Percentiles rank a stretch among this genome's conserved stretches.
Conservation (phyloP, 1,139 yeast species). For the Zygosaccharomyces pseudobailii region DNA sequence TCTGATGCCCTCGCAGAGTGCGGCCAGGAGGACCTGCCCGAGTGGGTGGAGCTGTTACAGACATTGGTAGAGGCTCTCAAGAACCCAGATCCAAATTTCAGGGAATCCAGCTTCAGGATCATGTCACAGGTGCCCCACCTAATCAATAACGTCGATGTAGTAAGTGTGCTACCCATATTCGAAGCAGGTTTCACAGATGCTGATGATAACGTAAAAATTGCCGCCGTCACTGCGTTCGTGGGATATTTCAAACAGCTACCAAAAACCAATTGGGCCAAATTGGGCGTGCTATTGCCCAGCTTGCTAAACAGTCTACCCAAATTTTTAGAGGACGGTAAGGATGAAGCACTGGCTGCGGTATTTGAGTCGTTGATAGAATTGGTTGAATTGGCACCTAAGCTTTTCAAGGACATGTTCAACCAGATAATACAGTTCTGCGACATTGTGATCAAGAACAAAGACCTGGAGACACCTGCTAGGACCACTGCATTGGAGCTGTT, state of each 20-base stretch:
- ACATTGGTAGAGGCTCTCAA: conserved; percentile 66
- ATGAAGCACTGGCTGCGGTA: conserved; percentile 77
- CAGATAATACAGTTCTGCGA: conserved; percentile 81
- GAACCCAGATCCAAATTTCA: conserved; percentile 60
- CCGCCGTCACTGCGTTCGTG: conserved; percentile 89
- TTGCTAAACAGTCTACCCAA: conserved; percentile 83
- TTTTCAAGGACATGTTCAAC: conserved; percentile 86
- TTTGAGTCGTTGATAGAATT: conserved; percentile 84
- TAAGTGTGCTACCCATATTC: conserved; percentile 63
- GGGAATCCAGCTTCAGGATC: conserved; percentile 90
- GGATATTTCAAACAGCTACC: conserved; percentile 82
- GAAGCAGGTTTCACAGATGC: conserved; percentile 74
- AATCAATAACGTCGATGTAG: conserved; percentile 54
- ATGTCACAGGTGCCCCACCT: conserved; percentile 80
- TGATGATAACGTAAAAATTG: conserved; percentile 78
- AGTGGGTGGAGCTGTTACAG: conserved; percentile 78
- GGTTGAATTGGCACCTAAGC: conserved; percentile 89
- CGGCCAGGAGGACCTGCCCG: conserved; percentile 58
- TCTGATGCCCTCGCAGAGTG: conserved; percentile 94
- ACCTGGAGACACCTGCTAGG: conserved; percentile 73
- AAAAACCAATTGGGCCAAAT: conserved; percentile 66
- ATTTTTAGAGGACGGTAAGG: conserved; percentile 72
- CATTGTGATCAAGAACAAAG: conserved; percentile 73
- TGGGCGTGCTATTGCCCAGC: conserved; percentile 76
- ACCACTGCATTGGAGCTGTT: conserved; percentile 82